Conservation (phyloP, 495 filamentous ascomycete genomes). For the Aspergillus cristatus region DNA sequence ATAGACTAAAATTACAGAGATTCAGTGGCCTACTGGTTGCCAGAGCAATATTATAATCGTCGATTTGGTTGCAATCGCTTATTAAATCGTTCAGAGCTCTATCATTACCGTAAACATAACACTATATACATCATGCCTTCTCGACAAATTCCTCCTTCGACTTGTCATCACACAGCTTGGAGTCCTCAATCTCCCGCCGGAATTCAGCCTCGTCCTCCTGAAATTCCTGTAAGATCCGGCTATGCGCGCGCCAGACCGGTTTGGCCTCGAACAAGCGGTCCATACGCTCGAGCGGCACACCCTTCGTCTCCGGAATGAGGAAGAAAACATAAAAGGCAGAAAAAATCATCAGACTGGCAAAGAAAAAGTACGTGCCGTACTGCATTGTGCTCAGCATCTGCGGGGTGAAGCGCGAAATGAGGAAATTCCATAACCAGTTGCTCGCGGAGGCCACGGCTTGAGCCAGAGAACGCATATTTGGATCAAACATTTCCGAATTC, state of each 20-base stretch:
- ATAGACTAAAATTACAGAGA: too few species aligned
- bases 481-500: constrained; percentile 53
- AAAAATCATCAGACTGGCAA: constrained; percentile 57
- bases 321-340: constrained; percentile 59
- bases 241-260: constrained; percentile 47
- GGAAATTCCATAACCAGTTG: constrained; percentile 73
- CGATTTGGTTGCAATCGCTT: too few species aligned
- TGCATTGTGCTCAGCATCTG: constrained; percentile 64
- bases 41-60: too few species aligned
- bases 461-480: constrained; percentile 55
- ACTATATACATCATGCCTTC: neutral
- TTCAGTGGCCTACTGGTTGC: too few species aligned
- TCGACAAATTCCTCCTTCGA: constrained; percentile 10
- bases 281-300: constrained; percentile 41
- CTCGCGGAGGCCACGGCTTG: constrained; percentile 58
- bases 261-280: constrained; percentile 47
- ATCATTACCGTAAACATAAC: too few species aligned
- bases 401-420: constrained; percentile 60
- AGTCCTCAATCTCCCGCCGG: constrained; percentile 26
- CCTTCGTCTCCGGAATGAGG: constrained; percentile 58
- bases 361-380: constrained; percentile 72
- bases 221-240: constrained; percentile 16
- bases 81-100: too few species aligned
- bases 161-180: neutral
- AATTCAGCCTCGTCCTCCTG: constrained; percentile 29